Conservation (phyloP, 305 asterid species). For the Rubia peregrina region DNA sequence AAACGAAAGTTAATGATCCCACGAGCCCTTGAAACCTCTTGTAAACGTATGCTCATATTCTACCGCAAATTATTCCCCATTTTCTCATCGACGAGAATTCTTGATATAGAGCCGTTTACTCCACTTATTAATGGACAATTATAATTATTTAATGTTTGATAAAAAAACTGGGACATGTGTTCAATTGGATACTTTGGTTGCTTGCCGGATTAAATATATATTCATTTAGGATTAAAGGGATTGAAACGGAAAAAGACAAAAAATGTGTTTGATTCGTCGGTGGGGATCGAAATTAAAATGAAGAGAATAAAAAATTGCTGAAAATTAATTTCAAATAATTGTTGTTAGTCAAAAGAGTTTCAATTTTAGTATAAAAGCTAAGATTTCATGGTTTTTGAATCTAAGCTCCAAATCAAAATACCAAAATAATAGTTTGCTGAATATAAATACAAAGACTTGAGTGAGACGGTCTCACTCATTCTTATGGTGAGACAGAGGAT, state of each 20-base stretch:
- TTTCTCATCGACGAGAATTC: not conserved
- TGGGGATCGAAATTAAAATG: too few species aligned
- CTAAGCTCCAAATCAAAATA: too few species aligned
- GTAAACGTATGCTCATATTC: not conserved
- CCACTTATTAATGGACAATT: not conserved
- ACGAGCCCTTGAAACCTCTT: not conserved
- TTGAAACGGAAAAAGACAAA: not conserved
- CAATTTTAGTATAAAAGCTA: too few species aligned
- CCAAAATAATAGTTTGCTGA: too few species aligned
- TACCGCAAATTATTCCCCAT: not conserved
- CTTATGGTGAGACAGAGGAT: too few species aligned
- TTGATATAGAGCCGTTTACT: not conserved
- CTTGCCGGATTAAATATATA: not conserved
- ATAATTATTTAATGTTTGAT: not conserved
- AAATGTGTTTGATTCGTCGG: too few species aligned
- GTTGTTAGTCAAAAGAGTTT: too few species aligned
- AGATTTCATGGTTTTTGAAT: too few species aligned
- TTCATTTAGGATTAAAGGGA: not conserved
- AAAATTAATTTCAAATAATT: too few species aligned
- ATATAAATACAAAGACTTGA: too few species aligned
- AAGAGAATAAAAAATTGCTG: too few species aligned
- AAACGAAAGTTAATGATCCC: not conserved
- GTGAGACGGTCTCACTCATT: too few species aligned
- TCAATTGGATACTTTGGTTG: not conserved
- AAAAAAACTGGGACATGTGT: not conserved